Conservation (phyloP, 2,329 filamentous ascomycete species). For the Elsinoe fawcettii region DNA sequence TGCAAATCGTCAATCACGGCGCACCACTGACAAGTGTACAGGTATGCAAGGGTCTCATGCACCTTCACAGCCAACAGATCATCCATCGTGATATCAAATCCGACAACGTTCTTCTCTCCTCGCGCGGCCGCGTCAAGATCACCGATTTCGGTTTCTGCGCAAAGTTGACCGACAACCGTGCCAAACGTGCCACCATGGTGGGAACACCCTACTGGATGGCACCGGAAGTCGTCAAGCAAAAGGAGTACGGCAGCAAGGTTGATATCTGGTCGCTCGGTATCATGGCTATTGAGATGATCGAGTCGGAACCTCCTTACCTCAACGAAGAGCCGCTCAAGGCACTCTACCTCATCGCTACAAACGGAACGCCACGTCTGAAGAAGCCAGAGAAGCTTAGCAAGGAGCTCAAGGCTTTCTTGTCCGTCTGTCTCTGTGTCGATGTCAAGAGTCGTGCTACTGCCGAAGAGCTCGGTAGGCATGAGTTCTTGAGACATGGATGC, state of each 20-base stretch:
- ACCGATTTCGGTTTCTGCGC: conserved; percentile 99
- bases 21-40: conserved; percentile 41
- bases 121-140: conserved; percentile 87
- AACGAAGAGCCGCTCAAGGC: conserved; percentile 98
- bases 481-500: conserved; percentile 91
- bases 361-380: conserved; percentile 93
- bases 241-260: conserved; percentile 96
- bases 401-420: conserved; percentile 94
- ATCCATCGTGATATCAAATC: conserved; percentile 99
- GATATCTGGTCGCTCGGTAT: conserved; percentile 99
- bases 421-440: conserved; percentile 92
- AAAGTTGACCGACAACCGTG: conserved; percentile 94
- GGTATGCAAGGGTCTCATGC: conserved; percentile 92
- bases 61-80: conserved; percentile 91
- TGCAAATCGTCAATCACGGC: too few species aligned
- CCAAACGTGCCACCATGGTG: conserved; percentile 97
- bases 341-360: conserved; percentile 93
- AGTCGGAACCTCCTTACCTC: conserved; percentile 93
- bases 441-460: conserved; percentile 91
- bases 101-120: conserved; percentile 93
- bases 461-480: conserved; percentile 79
- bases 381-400: conserved; percentile 97
- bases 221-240: conserved; percentile 97
- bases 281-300: conserved; percentile 99
- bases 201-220: conserved; percentile 99